These are phyloP conservation scores for Priceomyces carsonii DNA, from an alignment of 805 yeast species.

Conservation along the genomic window DNA sequence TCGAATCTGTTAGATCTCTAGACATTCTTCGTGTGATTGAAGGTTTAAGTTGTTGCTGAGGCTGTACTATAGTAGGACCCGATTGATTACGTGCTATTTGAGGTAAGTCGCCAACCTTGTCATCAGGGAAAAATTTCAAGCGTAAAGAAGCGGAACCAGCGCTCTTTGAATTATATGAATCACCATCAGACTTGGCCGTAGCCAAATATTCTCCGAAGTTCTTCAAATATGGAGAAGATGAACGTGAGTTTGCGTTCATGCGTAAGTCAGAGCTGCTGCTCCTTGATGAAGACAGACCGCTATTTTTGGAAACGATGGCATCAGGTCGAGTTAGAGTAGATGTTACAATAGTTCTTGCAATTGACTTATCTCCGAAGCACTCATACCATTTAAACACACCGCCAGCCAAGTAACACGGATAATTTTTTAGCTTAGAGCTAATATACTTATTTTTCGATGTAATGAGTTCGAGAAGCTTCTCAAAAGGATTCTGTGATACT, in stretches of 20 bases:
- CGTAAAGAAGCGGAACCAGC: too few relatives aligned
- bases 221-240: constrained; percentile 26
- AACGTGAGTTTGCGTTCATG: not conserved
- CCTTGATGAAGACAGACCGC: constrained; percentile 5
- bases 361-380: constrained; percentile 26
- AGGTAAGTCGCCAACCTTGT: too few relatives aligned
- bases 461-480: constrained; percentile 40
- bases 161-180: too few relatives aligned
- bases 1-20: too few relatives aligned
- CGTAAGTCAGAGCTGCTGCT: constrained; percentile 3
- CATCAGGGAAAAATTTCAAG: too few relatives aligned
- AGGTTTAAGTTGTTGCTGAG: too few relatives aligned
- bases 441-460: constrained; percentile 32
- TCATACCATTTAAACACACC: constrained; percentile 38
- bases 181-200: constrained; percentile 21
- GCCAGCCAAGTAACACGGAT: constrained; percentile 37
- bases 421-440: constrained; percentile 30
- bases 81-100: too few relatives aligned
- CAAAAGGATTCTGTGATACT: constrained; percentile 58
- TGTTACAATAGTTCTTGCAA: constrained; percentile 13
- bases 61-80: too few relatives aligned
- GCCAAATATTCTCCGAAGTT: constrained; percentile 32
- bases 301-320: constrained; percentile 18
- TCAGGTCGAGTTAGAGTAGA: constrained; percentile 17
- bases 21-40: too few relatives aligned